Conservation (phyloP, 495 filamentous ascomycete genomes). For the Polyplosphaeria fusca region DNA sequence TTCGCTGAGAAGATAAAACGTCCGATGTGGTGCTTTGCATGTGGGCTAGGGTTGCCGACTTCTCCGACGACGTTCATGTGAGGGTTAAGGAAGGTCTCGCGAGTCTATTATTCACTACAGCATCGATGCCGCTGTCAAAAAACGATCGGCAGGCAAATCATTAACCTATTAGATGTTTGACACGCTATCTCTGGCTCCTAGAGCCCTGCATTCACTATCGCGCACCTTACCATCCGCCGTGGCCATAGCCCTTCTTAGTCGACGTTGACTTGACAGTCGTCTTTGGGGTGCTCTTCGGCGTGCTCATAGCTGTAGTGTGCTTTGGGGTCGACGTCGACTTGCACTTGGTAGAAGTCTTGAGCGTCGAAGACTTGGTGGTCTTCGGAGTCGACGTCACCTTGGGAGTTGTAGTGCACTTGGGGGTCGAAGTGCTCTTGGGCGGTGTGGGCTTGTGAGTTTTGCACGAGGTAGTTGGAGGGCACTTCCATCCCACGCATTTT, state of each 20-base stretch:
- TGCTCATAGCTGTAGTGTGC: neutral
- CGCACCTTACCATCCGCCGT: too few species aligned
- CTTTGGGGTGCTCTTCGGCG: neutral
- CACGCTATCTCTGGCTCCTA: too few species aligned
- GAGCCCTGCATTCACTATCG: too few species aligned
- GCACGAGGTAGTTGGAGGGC: neutral
- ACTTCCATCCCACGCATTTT: conserved; percentile 9
- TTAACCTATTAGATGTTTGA: too few species aligned
- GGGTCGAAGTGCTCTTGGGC: neutral
- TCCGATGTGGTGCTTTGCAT: too few species aligned
- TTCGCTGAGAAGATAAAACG: too few species aligned
- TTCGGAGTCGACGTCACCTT: neutral
- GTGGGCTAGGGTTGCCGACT: too few species aligned
- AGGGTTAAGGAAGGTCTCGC: too few species aligned
- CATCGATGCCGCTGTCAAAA: too few species aligned
- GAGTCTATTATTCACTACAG: too few species aligned
- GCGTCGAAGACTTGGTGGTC: neutral
- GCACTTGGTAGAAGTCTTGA: conserved; percentile 1
- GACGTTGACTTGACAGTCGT: neutral
- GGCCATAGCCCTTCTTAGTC: neutral
- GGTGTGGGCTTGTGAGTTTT: conserved; percentile 4
- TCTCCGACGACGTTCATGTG: too few species aligned
- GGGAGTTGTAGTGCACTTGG: neutral
- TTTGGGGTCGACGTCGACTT: conserved; percentile 2
- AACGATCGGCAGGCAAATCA: too few species aligned